Base-by-base conservation (phyloP, 768 basidiomycete species). In the Calvatia gigantea region DNA sequence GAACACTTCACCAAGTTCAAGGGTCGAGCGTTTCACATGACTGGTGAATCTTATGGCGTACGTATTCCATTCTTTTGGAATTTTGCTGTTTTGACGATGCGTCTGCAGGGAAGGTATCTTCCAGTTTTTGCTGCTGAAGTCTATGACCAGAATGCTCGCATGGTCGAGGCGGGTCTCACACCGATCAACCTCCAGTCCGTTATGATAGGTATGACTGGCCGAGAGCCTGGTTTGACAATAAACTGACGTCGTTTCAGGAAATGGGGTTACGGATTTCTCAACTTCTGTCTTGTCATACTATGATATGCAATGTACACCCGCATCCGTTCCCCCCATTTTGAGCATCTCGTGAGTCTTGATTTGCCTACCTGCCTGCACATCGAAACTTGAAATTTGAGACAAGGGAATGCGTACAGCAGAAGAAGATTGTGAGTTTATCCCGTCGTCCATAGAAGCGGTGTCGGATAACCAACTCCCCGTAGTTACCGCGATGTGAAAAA, bases 1-100 rank as follows among this genome's bases (percentile, higher is more conserved):
- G 86, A 89, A 61, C 77, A 84, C 55, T 91, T 91, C 64, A 75
- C 68, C 53, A 73, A 85, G 61, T 89, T 89, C 73, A 83, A 86
- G 60, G 86, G 85, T 2, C 72, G 87, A 2, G 65, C 73, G 2
- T 84, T 86, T 67, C 84, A 87, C 57, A 77, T 87, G 73, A 73
- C 82, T 1, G 84, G 90, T 11, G 90, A 92, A 69, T 91, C 87
- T 0, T 92, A 91, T 60, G 89, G 81, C 1, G 89, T 88, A 58
- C 56, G 82, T 62, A 43, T 35, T 23, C 42, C 21, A 23, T 4
- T 25, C 28, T 6, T 15, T 23, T 35, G 4, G 33, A 3, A 21
- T 7, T 9, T 27, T 19, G 12, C 6, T 1, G 1, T 8, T 9
- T 46, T 71, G 25, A 21, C 23, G 25, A 9, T 28, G 21, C 11